Evolutionary conservation across 2,329 filamentous ascomycete genomes (phyloP), one percentile per base, ranked within the genome.

Genomic region (Penicillium concentricum): DNA sequence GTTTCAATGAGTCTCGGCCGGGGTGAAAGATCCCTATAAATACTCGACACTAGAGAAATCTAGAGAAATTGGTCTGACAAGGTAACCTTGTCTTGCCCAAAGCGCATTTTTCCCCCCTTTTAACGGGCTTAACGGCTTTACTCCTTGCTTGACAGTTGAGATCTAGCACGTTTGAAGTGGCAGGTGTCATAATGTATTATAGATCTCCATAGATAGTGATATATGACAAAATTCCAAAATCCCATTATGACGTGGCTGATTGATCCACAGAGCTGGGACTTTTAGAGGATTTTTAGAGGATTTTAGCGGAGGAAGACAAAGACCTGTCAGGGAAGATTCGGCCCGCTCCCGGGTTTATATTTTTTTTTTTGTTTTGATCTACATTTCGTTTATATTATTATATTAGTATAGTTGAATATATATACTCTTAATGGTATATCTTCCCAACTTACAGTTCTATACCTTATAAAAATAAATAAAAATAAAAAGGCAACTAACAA

Each of bases 311-410:
- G 24, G 20, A 52, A 50, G 20, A 56, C 53, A 64, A 59, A 62
- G 54, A 58, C 54, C 51, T 61, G 61, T 60, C 59, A 64, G 37
- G 61, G 61, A 64, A 50, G 61, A 63, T 61, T 67, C 64, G 64
- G 64, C 49, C 64, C 63, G 64, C 59, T 66, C 64, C 63, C 64
- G 63, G 52, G n/a, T n/a, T 57, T 22, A 39, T 56, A 2, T 48
- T 54, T 54, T 44, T 28, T 28, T 32, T 18, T 48, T 54, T 54
- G 38, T 28, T 28, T 32, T 32, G 51, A 50, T 54, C 51, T 54
- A 20, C 51, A 28, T 28, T 3, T 28, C 9, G 7, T 28, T 28
- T 28, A 51, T 18, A 20, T 35, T 24, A 20, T 35, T 35, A 15
- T 37, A 37, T 37, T 41, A 22, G n/a, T 41, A 15, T 18, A 22